A percentile compares a stretch with the other conserved stretches of the same genome.
Evolutionary conservation across 164 flowering plant genomes (phyloP).

Genomic region (Liriodendron chinense): DNA sequence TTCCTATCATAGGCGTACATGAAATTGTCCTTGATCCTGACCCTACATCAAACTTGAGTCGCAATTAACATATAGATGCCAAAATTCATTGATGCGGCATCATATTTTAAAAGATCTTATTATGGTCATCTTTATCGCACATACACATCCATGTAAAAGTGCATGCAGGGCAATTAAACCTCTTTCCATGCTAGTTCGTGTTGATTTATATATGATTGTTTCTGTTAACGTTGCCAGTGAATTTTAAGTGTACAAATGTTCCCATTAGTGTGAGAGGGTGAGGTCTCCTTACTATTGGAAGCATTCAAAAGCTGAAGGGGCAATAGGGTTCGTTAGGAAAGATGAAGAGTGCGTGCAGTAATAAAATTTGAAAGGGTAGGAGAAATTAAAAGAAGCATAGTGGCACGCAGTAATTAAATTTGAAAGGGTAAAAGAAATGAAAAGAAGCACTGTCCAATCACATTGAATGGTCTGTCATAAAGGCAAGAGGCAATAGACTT

Average conservation of each 20-base stretch:
- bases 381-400: too few relatives aligned
- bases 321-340: neutral
- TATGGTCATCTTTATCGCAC: too few relatives aligned
- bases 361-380: too few relatives aligned
- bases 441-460: neutral
- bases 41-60: too few relatives aligned
- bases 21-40: neutral
- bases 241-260: too few relatives aligned
- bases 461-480: neutral
- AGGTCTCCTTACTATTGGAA: too few relatives aligned
- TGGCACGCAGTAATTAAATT: too few relatives aligned
- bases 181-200: neutral
- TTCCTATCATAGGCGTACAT: neutral
- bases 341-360: neutral
- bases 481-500: conserved; percentile 6
- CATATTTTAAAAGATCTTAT: too few relatives aligned
- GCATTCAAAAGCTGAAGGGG: neutral
- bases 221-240: neutral
- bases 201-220: too few relatives aligned
- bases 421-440: neutral
- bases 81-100: too few relatives aligned
- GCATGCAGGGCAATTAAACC: neutral
- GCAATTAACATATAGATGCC: too few relatives aligned
- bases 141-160: neutral
- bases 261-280: neutral